Base-by-base conservation (phyloP, 2,329 filamentous ascomycete genomes). In the Colletotrichum lini region DNA sequence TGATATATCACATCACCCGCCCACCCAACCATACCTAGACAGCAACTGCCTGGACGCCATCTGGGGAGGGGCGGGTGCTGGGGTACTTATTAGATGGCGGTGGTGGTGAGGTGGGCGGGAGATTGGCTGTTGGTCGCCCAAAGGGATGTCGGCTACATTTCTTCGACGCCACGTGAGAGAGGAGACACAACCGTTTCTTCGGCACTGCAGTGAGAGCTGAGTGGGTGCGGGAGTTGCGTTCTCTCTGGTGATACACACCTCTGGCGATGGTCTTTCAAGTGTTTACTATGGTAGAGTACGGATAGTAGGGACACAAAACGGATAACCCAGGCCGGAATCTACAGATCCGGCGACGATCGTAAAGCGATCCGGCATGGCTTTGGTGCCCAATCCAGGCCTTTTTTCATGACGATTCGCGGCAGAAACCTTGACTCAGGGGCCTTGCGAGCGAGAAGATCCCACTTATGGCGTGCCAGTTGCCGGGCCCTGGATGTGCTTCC, bases 161-260 rank as follows among this genome's bases (percentile, higher is more conserved):
- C 47, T 64, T 66, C 54, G 16, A 26, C 40, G 42, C 30, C 49
- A 61, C 62, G 67, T 56, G 54, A 70, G 40, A 23, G 3, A 26
- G 26, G 26, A 26, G 26, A 26, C 26, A 26, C 3, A 26, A 26
- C 1, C 26, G 26, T 4, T 26, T 26, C 26, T 26, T 26, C 26
- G 26, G 26, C 26, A 26, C 26, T 26, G 26, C 26, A 26, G 26
- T 26, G 26, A 26, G 26, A 26, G 26, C 26, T 26, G 26, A 4
- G 3, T 3, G 26, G 26, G 26, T 26, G 26, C 26, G 26, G 26
- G 26, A 26, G 26, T 26, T 26, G 26, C 4, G 26, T 26, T 26
- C 26, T 26, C 26, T 26, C 26, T 26, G 26, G 26, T 26, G 26
- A 26, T 26, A 26, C 26, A 26, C 3, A 26, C 26, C 3, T 26